Percentiles rank a stretch among this genome's conserved stretches.
Evolutionary conservation across 2,329 filamentous ascomycete genomes (phyloP).

Genomic region (Apiospora sp.): DNA sequence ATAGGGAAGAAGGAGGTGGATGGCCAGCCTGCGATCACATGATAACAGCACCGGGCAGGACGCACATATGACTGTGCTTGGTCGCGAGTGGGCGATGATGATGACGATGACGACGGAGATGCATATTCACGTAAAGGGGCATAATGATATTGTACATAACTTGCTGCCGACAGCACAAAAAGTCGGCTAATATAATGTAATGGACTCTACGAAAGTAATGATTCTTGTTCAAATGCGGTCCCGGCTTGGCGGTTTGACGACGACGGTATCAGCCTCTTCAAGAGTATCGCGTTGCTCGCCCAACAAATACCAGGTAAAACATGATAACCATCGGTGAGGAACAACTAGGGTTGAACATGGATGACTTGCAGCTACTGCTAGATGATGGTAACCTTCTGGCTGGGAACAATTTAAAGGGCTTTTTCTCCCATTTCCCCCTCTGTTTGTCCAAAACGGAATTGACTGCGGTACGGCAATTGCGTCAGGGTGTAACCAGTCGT

Average conservation of each 20-base stretch:
- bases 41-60: neutral
- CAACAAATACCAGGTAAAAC: neutral
- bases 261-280: neutral
- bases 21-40: neutral
- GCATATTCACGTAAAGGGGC: neutral
- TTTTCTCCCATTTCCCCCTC: neutral
- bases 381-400: neutral
- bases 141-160: conserved; percentile 1
- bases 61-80: neutral
- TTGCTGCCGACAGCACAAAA: neutral
- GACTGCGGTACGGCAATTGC: neutral
- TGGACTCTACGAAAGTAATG: neutral
- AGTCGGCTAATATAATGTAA: neutral
- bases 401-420: neutral
- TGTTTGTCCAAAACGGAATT: neutral
- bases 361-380: neutral
- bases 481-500: neutral
- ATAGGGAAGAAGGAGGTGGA: neutral
- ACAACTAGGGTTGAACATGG: neutral
- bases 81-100: neutral
- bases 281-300: neutral
- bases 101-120: neutral
- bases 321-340: neutral
- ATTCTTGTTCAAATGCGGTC: neutral
- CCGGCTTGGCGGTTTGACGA: neutral